Percentiles rank a stretch among this genome's conserved stretches.
phyloP scores from a whole-genome alignment of 371 early-diverging fungal species.

The Haplosporangium sp. region DNA sequence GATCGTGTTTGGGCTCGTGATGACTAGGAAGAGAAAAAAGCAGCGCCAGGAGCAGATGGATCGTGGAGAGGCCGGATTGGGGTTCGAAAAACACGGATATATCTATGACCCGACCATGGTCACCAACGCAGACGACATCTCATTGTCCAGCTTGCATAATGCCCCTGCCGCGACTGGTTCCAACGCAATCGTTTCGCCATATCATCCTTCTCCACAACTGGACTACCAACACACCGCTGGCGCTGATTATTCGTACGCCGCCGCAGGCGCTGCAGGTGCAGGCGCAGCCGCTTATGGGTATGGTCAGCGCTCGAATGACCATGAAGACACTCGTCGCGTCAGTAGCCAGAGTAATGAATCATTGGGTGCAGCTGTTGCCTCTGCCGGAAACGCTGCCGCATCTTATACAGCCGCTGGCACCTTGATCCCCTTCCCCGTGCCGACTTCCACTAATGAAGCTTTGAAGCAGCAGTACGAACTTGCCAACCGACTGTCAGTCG shows the following conservation, averaged over 20 bases:
- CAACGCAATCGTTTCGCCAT: neutral
- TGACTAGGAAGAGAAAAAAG: slow-evolving; percentile 34
- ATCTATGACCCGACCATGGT: slow-evolving; percentile 6
- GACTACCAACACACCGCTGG: neutral
- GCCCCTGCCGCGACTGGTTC: neutral
- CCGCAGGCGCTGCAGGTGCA: slow-evolving; percentile 11
- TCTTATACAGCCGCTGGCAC: neutral
- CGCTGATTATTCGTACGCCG: slow-evolving; percentile 12
- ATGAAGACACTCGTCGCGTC: neutral
- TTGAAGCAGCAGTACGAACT: slow-evolving; percentile 38
- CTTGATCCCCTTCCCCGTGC: slow-evolving; percentile 36
- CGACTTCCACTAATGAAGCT: slow-evolving; percentile 26
- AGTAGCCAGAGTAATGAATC: slow-evolving; percentile 14
- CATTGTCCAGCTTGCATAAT: slow-evolving; percentile 19
- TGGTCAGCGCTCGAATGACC: neutral
- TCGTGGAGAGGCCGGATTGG: neutral
- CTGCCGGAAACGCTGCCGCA: slow-evolving; percentile 2
- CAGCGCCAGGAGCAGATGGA: slow-evolving; percentile 25
- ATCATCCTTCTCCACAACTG: no score
- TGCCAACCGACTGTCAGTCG: slow-evolving; percentile 32
- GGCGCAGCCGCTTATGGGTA: neutral
- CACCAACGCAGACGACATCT: slow-evolving; percentile 10
- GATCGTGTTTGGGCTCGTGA: slow-evolving; percentile 53
- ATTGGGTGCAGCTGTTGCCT: slow-evolving; percentile 1
- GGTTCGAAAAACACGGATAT: slow-evolving; percentile 1